A percentile compares a stretch with the other conserved stretches of the same genome.
These are phyloP conservation scores for Colletotrichum tropicale DNA, from an alignment of 2,329 filamentous ascomycete genomes.

Conservation along the genomic window DNA sequence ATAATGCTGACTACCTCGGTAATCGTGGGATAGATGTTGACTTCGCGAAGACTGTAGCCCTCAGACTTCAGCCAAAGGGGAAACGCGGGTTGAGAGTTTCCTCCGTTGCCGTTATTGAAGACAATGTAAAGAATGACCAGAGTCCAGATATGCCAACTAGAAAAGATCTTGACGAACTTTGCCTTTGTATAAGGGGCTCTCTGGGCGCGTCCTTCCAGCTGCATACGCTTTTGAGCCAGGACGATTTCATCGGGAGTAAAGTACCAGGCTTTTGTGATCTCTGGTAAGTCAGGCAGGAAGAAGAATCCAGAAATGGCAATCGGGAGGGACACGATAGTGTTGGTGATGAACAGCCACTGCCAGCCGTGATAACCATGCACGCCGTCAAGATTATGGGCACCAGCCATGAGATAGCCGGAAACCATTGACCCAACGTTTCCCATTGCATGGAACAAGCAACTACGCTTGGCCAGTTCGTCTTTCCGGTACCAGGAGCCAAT, in stretches of 20 bases:
- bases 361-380: slow-evolving; percentile 53
- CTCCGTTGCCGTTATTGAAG: slow-evolving; percentile 54
- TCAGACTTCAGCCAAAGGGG: slow-evolving; percentile 44
- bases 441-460: slow-evolving; percentile 51
- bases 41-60: slow-evolving; percentile 52
- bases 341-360: slow-evolving; percentile 64
- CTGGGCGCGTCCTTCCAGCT: slow-evolving; percentile 47
- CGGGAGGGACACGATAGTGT: slow-evolving; percentile 57
- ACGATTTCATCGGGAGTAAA: slow-evolving; percentile 25
- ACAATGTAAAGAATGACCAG: slow-evolving; percentile 41
- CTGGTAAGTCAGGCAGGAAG: slow-evolving; percentile 53
- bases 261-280: slow-evolving; percentile 38
- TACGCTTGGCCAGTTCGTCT: slow-evolving; percentile 54
- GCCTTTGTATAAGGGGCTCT: slow-evolving; percentile 40
- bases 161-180: slow-evolving; percentile 66
- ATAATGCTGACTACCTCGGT: slow-evolving; percentile 10
- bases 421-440: slow-evolving; percentile 60
- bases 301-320: slow-evolving; percentile 56
- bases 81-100: slow-evolving; percentile 36
- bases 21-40: slow-evolving; percentile 45
- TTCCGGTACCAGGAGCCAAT: slow-evolving; percentile 49
- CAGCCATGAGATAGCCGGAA: slow-evolving; percentile 61
- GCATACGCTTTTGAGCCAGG: slow-evolving; percentile 29
- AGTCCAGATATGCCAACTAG: slow-evolving; percentile 46
- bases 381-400: slow-evolving; percentile 57